Base-by-base conservation (phyloP, 257 asterid genomes). In the Solanum appendiculatum region DNA sequence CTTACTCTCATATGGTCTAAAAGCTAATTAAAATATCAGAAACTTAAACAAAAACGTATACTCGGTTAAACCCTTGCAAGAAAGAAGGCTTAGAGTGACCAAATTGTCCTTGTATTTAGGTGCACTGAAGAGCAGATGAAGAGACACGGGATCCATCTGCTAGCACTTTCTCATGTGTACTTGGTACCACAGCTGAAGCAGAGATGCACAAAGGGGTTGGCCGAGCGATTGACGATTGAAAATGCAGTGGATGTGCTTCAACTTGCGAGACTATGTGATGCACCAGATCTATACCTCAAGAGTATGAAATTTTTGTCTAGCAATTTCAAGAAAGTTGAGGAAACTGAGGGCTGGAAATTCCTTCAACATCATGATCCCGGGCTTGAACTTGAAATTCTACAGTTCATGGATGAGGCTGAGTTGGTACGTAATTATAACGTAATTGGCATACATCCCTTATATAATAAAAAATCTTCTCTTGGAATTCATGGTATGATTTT, bases 301-400 rank as follows among this genome's bases (percentile, higher is more conserved):
- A 92, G 95, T 91, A 90, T 95, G 98, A 94, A 92, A 84, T 31
- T 92, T 56, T 27, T 95, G 85, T 90, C 93, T 0, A 75, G 23
- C 6, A 90, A 93, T 64, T 95, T 94, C 92, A 93, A 89, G 88
- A 87, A 91, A 68, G 95, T 94, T 60, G 98, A 94, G 92, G 89
- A 91, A 70, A 94, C 98, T 0, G 99, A 97, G 91, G 98, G 97
- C 5, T 97, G 99, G 99, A 90, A 88, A 87, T 95, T 95, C 90
- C 86, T 97, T 88, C 98, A 95, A 48, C 82, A 90, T 8, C 88
- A 95, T 74, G 98, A 97, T 51, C 98, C 99, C 20, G 90, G 86
- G 92, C 98, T 97, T 68, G 98, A 97, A 88, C 98, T 94, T 86
- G 98, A 97, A 84, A 93, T 97, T 15, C 85, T 95, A 31, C 96